phyloP scores from a whole-genome alignment of 257 asterid genomes.

The Solanum pinnatisectum region DNA sequence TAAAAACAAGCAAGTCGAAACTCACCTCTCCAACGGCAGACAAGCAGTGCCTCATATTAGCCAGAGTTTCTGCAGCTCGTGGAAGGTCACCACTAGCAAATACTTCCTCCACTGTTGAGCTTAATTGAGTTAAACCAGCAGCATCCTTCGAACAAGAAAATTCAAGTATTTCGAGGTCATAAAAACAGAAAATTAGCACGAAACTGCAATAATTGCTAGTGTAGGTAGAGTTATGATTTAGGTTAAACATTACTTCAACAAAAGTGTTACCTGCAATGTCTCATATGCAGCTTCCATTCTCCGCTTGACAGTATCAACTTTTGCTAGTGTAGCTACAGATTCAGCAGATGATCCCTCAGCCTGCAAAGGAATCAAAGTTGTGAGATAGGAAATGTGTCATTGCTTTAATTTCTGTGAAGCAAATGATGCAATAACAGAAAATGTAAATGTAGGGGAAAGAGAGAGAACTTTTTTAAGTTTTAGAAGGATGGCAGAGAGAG shows the following conservation, averaged over 20 bases:
- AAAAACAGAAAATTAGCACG: constrained; percentile 3
- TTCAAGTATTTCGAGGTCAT: constrained; percentile 5
- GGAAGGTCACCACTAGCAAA: constrained; percentile 98
- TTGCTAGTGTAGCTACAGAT: constrained; percentile 79
- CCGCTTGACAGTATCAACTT: constrained; percentile 88
- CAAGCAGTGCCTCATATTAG: constrained; percentile 94
- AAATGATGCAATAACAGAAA: background rate
- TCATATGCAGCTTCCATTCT: constrained; percentile 97
- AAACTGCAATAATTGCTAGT: background rate
- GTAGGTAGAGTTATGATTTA: background rate
- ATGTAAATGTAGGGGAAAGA: background rate
- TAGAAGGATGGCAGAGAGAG: constrained; percentile 71
- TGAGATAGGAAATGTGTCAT: background rate
- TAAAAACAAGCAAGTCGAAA: background rate
- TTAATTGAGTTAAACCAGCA: constrained; percentile 91
- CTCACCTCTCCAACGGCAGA: constrained; percentile 97
- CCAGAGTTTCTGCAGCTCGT: constrained; percentile 92
- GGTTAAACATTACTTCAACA: background rate
- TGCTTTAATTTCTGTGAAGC: background rate
- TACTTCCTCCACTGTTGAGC: constrained; percentile 98
- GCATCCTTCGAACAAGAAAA: constrained; percentile 60
- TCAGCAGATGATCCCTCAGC: constrained; percentile 98
- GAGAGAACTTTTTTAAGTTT: constrained; percentile 60
- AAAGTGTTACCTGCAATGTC: constrained; percentile 67
- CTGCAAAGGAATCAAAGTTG: constrained; percentile 21